Evolutionary conservation across 202 grass and related monocot species (phyloP).

Genomic region (Zoysia matrella): DNA sequence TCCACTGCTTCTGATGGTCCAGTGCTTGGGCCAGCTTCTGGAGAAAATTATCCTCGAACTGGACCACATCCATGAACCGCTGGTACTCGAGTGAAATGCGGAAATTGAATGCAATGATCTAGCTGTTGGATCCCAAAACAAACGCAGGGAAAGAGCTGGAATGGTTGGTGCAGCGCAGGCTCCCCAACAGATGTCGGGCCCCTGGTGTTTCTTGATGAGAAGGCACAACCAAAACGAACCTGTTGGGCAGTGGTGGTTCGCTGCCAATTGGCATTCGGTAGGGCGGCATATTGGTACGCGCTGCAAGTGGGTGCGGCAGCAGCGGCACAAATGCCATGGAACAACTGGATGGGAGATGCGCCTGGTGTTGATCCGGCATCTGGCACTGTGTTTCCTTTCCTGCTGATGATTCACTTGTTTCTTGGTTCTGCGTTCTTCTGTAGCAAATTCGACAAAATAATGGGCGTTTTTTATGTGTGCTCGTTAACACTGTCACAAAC

Average conservation of each 20-base stretch:
- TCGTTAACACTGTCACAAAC: background rate
- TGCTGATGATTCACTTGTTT: background rate
- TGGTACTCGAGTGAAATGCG: slow-evolving; percentile 22
- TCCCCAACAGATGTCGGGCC: slow-evolving; percentile 41
- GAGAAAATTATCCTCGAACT: background rate
- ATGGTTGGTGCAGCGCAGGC: slow-evolving; percentile 39
- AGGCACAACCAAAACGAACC: slow-evolving; percentile 11
- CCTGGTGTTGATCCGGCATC: background rate
- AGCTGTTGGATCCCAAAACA: slow-evolving; percentile 41
- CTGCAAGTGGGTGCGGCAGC: slow-evolving; percentile 6
- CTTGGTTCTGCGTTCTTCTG: background rate
- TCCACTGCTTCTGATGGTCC: slow-evolving; percentile 20
- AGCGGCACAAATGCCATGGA: background rate
- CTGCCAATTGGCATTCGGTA: background rate
- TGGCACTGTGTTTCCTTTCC: background rate
- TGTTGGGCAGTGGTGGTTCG: slow-evolving; percentile 39
- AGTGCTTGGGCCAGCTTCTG: slow-evolving; percentile 31
- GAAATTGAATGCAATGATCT: slow-evolving; percentile 53
- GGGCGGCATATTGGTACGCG: slow-evolving; percentile 18
- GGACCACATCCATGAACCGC: slow-evolving; percentile 31
- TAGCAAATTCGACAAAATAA: slow-evolving; percentile 35
- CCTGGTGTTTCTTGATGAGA: slow-evolving; percentile 46
- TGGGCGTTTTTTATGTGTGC: background rate
- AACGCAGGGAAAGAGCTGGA: background rate
- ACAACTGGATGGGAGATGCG: slow-evolving; percentile 5